Evolutionary conservation across 1,139 yeast species (phyloP).

Genomic region (Groenewaldozyma auringiensis): DNA sequence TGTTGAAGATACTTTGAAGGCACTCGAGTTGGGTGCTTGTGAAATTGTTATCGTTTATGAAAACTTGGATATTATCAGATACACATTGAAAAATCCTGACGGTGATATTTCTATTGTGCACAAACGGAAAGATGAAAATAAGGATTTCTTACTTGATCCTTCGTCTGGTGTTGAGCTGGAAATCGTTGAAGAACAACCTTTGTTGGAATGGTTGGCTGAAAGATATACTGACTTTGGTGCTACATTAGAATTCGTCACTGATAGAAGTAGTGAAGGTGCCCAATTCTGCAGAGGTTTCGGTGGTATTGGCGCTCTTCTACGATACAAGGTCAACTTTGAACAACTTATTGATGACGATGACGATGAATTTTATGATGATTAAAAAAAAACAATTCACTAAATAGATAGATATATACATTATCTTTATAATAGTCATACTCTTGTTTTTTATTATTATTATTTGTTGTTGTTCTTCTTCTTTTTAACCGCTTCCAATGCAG

Average conservation of each 20-base stretch:
- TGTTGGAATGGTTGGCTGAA: constrained; percentile 97
- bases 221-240: constrained; percentile 93
- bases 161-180: constrained; percentile 88
- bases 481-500: constrained; percentile 63
- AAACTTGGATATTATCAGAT: constrained; percentile 77
- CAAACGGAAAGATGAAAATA: constrained; percentile 54
- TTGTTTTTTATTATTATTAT: neutral
- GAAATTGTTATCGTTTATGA: constrained; percentile 89
- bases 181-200: constrained; percentile 66
- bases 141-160: constrained; percentile 71
- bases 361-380: constrained; percentile 81
- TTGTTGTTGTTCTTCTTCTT: constrained; percentile 19
- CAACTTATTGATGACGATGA: constrained; percentile 86
- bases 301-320: constrained; percentile 94
- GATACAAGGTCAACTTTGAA: constrained; percentile 95
- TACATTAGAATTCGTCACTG: constrained; percentile 89
- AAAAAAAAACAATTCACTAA: constrained; percentile 16
- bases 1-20: constrained; percentile 91
- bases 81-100: constrained; percentile 75
- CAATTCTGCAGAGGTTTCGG: constrained; percentile 97
- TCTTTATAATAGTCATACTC: neutral
- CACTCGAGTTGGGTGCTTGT: constrained; percentile 92
- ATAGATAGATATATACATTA: neutral
- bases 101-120: constrained; percentile 65
- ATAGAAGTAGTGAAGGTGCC: constrained; percentile 95